Percentiles rank a stretch among this genome's conserved stretches.
phyloP scores from a whole-genome alignment of 208 protist genomes.

The Trichomonas vaginalis region DNA sequence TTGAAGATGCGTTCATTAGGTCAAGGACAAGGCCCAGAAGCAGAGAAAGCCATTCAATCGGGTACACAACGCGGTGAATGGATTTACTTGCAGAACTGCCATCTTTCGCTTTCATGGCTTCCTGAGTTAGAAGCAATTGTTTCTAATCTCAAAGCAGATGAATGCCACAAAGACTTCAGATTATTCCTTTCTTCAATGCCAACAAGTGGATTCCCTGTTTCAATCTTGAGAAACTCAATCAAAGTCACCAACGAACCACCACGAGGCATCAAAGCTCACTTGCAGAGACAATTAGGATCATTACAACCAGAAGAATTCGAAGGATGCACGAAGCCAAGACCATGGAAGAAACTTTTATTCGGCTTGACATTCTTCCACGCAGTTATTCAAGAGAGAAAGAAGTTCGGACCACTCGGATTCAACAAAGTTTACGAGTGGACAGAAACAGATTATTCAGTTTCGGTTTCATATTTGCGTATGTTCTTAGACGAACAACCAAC shows the following conservation, averaged over 20 bases:
- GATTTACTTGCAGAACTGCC: slow-evolving; percentile 87
- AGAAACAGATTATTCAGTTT: slow-evolving; percentile 77
- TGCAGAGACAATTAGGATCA: slow-evolving; percentile 69
- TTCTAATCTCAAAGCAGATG: slow-evolving; percentile 33
- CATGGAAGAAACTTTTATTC: slow-evolving; percentile 74
- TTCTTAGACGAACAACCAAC: slow-evolving; percentile 75
- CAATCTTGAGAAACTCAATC: slow-evolving; percentile 79
- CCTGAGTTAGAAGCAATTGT: slow-evolving; percentile 70
- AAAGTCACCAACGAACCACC: slow-evolving; percentile 93
- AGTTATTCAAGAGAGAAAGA: slow-evolving; percentile 50
- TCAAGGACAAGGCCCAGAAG: slow-evolving; percentile 75
- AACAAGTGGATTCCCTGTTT: slow-evolving; percentile 74
- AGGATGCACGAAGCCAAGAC: slow-evolving; percentile 26
- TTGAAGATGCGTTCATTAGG: slow-evolving; percentile 72
- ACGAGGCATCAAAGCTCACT: slow-evolving; percentile 61
- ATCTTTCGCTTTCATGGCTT: slow-evolving; percentile 64
- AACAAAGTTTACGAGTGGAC: slow-evolving; percentile 91
- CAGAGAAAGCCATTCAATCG: slow-evolving; percentile 67
- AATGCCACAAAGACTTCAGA: slow-evolving; percentile 65
- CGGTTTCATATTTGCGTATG: slow-evolving; percentile 69
- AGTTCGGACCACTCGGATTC: slow-evolving; percentile 84
- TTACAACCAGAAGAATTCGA: slow-evolving; percentile 44
- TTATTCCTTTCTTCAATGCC: slow-evolving; percentile 93
- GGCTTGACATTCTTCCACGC: slow-evolving; percentile 88
- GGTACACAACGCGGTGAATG: slow-evolving; percentile 57